A percentile compares a stretch with the other conserved stretches of the same genome.
phyloP scores from a whole-genome alignment of 2,329 filamentous ascomycete genomes.

The Botrytis byssoidea region DNA sequence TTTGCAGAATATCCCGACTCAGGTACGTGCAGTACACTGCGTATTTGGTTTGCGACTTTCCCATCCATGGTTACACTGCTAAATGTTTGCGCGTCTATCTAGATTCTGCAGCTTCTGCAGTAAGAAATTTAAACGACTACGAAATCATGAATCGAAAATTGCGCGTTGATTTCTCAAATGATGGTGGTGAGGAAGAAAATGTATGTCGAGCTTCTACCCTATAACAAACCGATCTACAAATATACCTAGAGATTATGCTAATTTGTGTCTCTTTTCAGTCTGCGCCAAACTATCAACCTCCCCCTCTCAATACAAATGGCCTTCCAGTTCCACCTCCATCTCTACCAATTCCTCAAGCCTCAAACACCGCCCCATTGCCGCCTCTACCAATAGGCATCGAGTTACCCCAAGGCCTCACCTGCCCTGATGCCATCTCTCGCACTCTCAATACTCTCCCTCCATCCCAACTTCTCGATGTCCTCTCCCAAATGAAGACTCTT shows the following conservation, averaged over 20 bases:
- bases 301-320: conserved; percentile 26
- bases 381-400: conserved; percentile 83
- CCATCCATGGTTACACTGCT: conserved; percentile 13
- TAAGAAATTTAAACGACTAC: conserved; percentile 91
- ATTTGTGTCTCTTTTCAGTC: neutral
- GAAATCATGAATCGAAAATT: conserved; percentile 94
- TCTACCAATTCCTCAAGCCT: conserved; percentile 22
- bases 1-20: conserved; percentile 95
- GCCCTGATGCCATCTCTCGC: conserved; percentile 86
- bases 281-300: conserved; percentile 17
- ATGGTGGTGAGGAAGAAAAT: conserved; percentile 65
- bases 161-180: conserved; percentile 93
- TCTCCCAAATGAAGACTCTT: conserved; percentile 90
- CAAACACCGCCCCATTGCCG: conserved; percentile 60
- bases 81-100: conserved; percentile 6
- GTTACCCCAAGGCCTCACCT: conserved; percentile 76
- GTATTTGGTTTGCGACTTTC: conserved; percentile 11
- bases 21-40: conserved; percentile 50
- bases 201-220: conserved; percentile 18
- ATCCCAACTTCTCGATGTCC: conserved; percentile 85
- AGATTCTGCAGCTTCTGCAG: conserved; percentile 85
- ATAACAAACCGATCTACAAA: neutral
- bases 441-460: conserved; percentile 85
- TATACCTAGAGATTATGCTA: neutral
- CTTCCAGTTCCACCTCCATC: conserved; percentile 40